These are phyloP conservation scores for Acer saccharum DNA, from an alignment of 345 rosid genomes.

Conservation along the genomic window DNA sequence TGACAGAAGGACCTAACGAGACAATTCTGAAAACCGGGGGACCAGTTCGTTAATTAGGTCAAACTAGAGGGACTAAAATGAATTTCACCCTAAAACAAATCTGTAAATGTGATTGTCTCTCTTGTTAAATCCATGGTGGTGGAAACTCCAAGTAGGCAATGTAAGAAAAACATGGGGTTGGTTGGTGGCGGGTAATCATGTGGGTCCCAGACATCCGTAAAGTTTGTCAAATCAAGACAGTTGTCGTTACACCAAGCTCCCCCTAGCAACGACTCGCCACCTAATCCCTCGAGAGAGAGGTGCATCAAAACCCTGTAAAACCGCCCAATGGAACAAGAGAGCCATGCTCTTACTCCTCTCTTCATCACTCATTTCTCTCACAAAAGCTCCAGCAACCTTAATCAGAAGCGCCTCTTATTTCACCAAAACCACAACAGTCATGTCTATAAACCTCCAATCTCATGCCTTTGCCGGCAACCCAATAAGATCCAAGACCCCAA, in stretches of 20 bases:
- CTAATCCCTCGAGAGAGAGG: background rate
- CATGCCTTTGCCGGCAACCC: constrained; percentile 94
- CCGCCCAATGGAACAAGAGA: constrained; percentile 23
- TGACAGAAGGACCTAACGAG: too few relatives aligned
- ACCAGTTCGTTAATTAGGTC: too few relatives aligned
- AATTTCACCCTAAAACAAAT: too few relatives aligned
- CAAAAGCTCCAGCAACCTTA: constrained; percentile 24
- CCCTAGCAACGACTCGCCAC: constrained; percentile 17
- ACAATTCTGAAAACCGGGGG: too few relatives aligned
- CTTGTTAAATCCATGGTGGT: too few relatives aligned
- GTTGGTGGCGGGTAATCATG: background rate
- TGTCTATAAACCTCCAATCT: constrained; percentile 59
- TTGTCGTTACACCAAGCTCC: background rate
- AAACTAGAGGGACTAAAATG: too few relatives aligned
- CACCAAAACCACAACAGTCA: constrained; percentile 34
- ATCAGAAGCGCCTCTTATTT: constrained; percentile 25
- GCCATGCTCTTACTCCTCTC: constrained; percentile 37
- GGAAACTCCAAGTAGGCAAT: too few relatives aligned
- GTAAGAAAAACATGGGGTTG: background rate
- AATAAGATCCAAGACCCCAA: constrained; percentile 56
- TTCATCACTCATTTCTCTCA: constrained; percentile 14
- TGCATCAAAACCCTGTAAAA: background rate
- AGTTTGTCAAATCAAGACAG: constrained; percentile 4
- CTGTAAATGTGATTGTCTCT: too few relatives aligned
- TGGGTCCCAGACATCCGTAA: background rate